Evolutionary conservation across 2,329 filamentous ascomycete genomes (phyloP).

Genomic region (Phoma sp.): DNA sequence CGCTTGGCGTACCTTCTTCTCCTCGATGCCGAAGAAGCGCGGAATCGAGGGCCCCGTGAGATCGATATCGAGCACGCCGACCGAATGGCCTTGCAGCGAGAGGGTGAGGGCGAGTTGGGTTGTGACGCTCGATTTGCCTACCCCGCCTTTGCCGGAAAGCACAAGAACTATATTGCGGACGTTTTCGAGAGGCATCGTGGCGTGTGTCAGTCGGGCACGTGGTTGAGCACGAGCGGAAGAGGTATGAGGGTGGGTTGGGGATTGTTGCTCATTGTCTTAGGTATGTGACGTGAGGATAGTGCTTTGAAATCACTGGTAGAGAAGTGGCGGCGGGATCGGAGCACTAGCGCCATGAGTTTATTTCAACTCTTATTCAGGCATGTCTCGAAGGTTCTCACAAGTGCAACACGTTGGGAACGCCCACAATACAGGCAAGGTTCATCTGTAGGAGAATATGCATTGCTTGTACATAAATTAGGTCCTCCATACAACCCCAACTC

Average conservation of each 20-base stretch:
- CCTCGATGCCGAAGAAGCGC: slow-evolving; percentile 89
- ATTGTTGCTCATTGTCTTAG: slow-evolving; percentile 12
- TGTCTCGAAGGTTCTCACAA: not conserved
- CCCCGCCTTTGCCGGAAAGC: slow-evolving; percentile 95
- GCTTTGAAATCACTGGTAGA: slow-evolving; percentile 41
- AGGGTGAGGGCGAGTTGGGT: slow-evolving; percentile 93
- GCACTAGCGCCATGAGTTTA: slow-evolving; percentile 15
- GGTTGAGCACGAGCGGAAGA: not conserved
- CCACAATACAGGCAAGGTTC: not conserved
- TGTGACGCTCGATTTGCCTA: slow-evolving; percentile 97
- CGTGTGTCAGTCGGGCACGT: slow-evolving; percentile 35
- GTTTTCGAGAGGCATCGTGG: slow-evolving; percentile 69
- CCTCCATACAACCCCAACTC: slow-evolving; percentile 24
- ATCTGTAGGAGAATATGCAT: slow-evolving; percentile 15
- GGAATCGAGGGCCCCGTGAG: slow-evolving; percentile 96
- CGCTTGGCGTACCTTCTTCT: slow-evolving; percentile 87
- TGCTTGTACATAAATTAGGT: slow-evolving; percentile 22
- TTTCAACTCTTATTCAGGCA: slow-evolving; percentile 3
- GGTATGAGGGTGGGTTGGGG: not conserved
- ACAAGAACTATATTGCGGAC: slow-evolving; percentile 82
- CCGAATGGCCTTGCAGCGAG: slow-evolving; percentile 82
- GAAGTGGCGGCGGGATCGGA: slow-evolving; percentile 42
- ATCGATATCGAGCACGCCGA: slow-evolving; percentile 95
- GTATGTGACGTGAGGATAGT: slow-evolving; percentile 31
- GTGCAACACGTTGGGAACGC: no score